Evolutionary conservation across 1,139 yeast species (phyloP).

Genomic region (Protomyces macrosporus): DNA sequence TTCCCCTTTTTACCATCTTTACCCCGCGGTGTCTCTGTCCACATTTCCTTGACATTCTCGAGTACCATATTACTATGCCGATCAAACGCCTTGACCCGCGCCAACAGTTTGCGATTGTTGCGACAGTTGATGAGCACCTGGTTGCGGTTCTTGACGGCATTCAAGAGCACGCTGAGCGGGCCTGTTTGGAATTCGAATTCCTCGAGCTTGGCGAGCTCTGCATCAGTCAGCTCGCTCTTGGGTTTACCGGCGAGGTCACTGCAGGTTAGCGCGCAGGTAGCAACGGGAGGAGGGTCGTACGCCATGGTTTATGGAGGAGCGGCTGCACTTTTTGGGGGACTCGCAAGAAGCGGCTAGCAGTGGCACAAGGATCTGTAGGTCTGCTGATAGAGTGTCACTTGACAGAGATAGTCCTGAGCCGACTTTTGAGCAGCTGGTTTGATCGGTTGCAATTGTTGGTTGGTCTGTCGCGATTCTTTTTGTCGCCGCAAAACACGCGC

Average conservation of each 20-base stretch:
- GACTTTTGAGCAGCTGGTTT: no score
- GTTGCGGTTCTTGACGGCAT: constrained; percentile 66
- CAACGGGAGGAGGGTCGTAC: background rate
- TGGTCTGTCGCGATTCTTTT: no score
- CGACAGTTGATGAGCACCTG: constrained; percentile 86
- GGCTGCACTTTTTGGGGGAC: no score
- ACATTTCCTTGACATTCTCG: constrained; percentile 86
- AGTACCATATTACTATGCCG: constrained; percentile 90
- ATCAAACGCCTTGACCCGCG: constrained; percentile 88
- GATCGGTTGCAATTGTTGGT: no score
- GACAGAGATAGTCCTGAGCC: no score
- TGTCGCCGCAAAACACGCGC: no score
- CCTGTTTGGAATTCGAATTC: constrained; percentile 89
- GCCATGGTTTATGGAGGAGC: background rate
- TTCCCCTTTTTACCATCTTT: constrained; percentile 67
- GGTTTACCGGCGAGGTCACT: constrained; percentile 68
- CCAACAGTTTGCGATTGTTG: constrained; percentile 85
- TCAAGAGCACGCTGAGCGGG: constrained; percentile 79
- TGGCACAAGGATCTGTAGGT: no score
- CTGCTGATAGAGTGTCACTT: no score
- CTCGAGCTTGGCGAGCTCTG: constrained; percentile 74
- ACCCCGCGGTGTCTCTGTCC: constrained; percentile 69
- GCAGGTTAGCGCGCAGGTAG: constrained; percentile 3
- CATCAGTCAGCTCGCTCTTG: constrained; percentile 70
- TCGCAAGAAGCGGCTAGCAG: no score